Evolutionary conservation across 306 rosid genomes (phyloP).

Genomic region (Arachis hypogaea): DNA sequence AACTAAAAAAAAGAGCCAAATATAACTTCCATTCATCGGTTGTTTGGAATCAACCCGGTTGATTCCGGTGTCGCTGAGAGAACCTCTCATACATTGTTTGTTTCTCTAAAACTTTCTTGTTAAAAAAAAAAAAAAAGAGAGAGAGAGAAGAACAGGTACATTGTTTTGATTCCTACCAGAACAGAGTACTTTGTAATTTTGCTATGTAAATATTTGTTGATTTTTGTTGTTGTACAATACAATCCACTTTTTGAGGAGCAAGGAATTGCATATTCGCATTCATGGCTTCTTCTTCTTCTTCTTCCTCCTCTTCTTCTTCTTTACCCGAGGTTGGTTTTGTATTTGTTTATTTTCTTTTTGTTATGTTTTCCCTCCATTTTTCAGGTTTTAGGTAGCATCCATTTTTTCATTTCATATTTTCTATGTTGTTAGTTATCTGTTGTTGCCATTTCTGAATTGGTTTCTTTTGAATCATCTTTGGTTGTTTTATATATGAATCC

Average conservation of each 20-base stretch:
- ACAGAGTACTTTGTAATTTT: not conserved
- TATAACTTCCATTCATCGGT: not conserved
- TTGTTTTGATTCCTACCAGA: not conserved
- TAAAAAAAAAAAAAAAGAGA: too few species aligned
- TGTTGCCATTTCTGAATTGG: not conserved
- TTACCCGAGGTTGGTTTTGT: conserved; percentile 17
- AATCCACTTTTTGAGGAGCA: not conserved
- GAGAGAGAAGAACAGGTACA: not conserved
- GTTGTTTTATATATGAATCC: too few species aligned
- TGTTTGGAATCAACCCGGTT: not conserved
- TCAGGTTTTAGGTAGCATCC: not conserved
- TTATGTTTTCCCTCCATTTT: too few species aligned
- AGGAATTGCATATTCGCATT: not conserved
- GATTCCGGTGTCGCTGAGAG: not conserved
- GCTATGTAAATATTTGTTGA: not conserved
- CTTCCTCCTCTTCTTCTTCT: conserved; percentile 10
- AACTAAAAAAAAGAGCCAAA: not conserved
- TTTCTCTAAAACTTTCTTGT: too few species aligned
- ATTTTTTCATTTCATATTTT: too few species aligned
- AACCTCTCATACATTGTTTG: not conserved
- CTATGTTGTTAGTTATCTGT: too few species aligned
- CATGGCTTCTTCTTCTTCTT: not conserved
- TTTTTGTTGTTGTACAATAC: not conserved
- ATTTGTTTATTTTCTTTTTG: not conserved
- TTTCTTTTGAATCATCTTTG: not conserved